Evolutionary conservation across 2,329 filamentous ascomycete species (phyloP), one percentile per base, ranked within the genome.

Genomic region (Ploettnerulaceae sp.): DNA sequence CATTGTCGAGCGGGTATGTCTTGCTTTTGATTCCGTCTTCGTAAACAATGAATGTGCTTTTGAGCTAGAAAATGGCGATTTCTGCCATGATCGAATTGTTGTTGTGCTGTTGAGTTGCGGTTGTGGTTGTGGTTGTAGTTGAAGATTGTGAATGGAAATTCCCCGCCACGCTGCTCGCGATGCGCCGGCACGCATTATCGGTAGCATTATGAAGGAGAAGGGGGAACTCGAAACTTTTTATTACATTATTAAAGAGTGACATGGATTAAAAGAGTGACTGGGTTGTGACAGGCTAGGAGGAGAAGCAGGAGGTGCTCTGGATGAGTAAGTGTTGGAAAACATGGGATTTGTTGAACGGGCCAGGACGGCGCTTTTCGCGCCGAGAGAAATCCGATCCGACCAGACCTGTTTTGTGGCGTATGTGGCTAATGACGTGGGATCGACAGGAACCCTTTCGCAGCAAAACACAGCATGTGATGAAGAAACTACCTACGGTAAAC

Each of bases 1-100:
- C 54, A 61, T 63, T 20, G 41, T 58, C 1, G 47, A 18, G 22
- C 52, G 51, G 6, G 36, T 26, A 5, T n/a, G n/a, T n/a, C n/a
- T n/a, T n/a, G 51, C 17, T 32, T 58, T 57, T 9, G 21, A 51
- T 25, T 44, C 55, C 11, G 44, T 22, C 18, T 29, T 53, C n/a
- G 49, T 53, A 34, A 58, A 56, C 12, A 57, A 17, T 14, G n/a
- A 40, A 17, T 53, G 53, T 21, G 47, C 11, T 12, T 44, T 42
- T 11, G 26, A 8, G 31, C 9, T 17, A 15, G n/a, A 9, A 31
- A 22, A n/a, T n/a, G 6, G 25, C 15, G 12, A n/a, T 40, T 32
- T 39, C 22, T 29, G 38, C 38, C 51, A 53, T 50, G 32, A 14
- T 34, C 22, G 34, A 9, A 7, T 24, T 28, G n/a, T 29, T 33